Percentiles rank a stretch among this genome's conserved stretches.
Evolutionary conservation across 78 protist genomes (phyloP).

Genomic region (Guillardia theta): DNA sequence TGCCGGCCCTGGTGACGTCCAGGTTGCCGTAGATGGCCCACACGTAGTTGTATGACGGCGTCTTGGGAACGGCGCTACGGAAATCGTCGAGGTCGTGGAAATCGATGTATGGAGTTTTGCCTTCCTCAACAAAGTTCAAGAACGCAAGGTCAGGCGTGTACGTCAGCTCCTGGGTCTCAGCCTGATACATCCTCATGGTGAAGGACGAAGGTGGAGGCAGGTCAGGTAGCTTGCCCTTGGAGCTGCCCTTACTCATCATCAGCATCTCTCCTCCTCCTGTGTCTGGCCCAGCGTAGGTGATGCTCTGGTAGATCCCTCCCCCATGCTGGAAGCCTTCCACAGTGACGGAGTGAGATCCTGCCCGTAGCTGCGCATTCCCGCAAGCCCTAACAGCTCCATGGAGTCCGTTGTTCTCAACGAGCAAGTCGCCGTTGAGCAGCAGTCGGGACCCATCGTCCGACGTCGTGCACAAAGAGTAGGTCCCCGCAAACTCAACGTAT

Average conservation of each 20-base stretch:
- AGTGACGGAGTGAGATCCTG: background rate
- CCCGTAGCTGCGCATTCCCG: background rate
- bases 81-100: background rate
- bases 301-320: background rate
- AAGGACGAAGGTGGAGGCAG: background rate
- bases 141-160: background rate
- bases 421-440: background rate
- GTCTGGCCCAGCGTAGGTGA: background rate
- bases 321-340: constrained; percentile 5
- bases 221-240: background rate
- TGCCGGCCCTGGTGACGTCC: background rate
- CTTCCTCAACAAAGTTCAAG: background rate
- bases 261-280: background rate
- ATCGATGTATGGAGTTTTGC: background rate
- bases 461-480: background rate
- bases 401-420: background rate
- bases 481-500: background rate
- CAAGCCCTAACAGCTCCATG: background rate
- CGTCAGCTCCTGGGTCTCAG: background rate
- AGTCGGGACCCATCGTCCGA: constrained; percentile 41
- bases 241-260: background rate
- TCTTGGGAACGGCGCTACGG: background rate
- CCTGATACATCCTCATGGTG: background rate
- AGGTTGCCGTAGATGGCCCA: constrained; percentile 19
- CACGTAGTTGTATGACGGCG: background rate